Conservation (phyloP, 2,329 filamentous ascomycete species). For the Trichophyton rubrum region DNA sequence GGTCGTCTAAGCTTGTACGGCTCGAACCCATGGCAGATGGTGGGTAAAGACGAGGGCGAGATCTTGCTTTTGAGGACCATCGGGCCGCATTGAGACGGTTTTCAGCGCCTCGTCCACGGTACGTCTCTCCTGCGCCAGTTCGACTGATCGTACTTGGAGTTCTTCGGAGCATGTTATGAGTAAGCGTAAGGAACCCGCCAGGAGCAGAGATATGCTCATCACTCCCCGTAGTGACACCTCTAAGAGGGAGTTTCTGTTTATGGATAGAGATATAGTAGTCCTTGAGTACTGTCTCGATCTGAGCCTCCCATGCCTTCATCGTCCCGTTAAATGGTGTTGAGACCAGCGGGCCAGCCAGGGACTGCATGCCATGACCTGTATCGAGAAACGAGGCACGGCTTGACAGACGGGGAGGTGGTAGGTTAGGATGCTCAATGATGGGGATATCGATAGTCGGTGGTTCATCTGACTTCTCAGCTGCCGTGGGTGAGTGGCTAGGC, state of each 20-base stretch:
- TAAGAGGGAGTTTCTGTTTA: constrained; percentile 72
- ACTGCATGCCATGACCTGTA: constrained; percentile 20
- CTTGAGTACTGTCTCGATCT: constrained; percentile 82
- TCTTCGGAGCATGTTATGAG: constrained; percentile 58
- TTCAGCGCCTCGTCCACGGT: constrained; percentile 59
- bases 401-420: constrained; percentile 19
- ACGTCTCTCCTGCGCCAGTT: constrained; percentile 65
- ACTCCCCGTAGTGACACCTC: constrained; percentile 49
- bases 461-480: constrained; percentile 2
- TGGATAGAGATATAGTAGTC: constrained; percentile 85
- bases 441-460: constrained; percentile 14
- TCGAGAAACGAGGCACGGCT: constrained; percentile 33
- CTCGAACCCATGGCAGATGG: constrained; percentile 77
- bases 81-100: constrained; percentile 50
- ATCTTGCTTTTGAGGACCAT: constrained; percentile 78
- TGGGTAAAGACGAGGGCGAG: constrained; percentile 61
- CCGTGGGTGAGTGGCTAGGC: constrained; percentile 7
- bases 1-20: constrained; percentile 86
- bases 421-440: constrained; percentile 7
- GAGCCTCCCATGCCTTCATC: constrained; percentile 70
- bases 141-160: constrained; percentile 88
- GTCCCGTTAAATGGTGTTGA: constrained; percentile 63
- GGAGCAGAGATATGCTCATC: constrained; percentile 28
- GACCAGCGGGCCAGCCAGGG: constrained; percentile 57
- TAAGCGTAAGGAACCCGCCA: constrained; percentile 58